phyloP scores from a whole-genome alignment of 2,329 filamentous ascomycete genomes.

The Rutstroemia sydowiana region DNA sequence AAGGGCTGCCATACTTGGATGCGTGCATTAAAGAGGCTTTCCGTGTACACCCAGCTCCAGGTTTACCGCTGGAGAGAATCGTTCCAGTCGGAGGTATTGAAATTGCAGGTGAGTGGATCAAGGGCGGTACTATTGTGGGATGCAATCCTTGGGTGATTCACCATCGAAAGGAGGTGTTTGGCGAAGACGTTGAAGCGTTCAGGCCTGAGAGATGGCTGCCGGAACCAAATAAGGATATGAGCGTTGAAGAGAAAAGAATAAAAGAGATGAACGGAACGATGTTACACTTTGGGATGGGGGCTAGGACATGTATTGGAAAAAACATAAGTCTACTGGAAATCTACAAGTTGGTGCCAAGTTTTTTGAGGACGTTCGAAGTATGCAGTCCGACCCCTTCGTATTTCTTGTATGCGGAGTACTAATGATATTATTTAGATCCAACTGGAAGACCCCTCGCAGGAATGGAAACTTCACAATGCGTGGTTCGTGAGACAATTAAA shows the following conservation, averaged over 20 bases:
- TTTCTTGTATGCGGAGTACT: not conserved
- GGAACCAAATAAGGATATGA: constrained; percentile 33
- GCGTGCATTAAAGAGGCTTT: constrained; percentile 74
- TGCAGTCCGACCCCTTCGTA: constrained; percentile 17
- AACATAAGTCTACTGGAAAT: constrained; percentile 57
- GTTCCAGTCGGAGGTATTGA: constrained; percentile 58
- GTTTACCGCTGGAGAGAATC: constrained; percentile 65
- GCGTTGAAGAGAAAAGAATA: constrained; percentile 44
- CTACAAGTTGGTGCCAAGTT: constrained; percentile 53
- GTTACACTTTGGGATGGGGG: constrained; percentile 67
- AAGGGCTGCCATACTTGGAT: constrained; percentile 67
- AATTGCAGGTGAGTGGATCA: constrained; percentile 54
- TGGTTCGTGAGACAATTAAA: constrained; percentile 58
- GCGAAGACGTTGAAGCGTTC: constrained; percentile 56
- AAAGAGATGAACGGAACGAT: constrained; percentile 62
- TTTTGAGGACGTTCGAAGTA: constrained; percentile 59
- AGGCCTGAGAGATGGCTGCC: constrained; percentile 61
- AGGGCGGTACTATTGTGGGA: constrained; percentile 66
- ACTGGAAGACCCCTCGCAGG: constrained; percentile 45
- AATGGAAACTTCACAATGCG: constrained; percentile 53
- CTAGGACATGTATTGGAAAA: constrained; percentile 63
- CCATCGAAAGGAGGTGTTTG: constrained; percentile 59
- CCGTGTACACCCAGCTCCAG: constrained; percentile 66
- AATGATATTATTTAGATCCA: constrained; percentile 37
- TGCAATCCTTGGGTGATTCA: constrained; percentile 72